Base-by-base conservation (phyloP, 208 protist genomes). In the Wallacemonas sp. region DNA sequence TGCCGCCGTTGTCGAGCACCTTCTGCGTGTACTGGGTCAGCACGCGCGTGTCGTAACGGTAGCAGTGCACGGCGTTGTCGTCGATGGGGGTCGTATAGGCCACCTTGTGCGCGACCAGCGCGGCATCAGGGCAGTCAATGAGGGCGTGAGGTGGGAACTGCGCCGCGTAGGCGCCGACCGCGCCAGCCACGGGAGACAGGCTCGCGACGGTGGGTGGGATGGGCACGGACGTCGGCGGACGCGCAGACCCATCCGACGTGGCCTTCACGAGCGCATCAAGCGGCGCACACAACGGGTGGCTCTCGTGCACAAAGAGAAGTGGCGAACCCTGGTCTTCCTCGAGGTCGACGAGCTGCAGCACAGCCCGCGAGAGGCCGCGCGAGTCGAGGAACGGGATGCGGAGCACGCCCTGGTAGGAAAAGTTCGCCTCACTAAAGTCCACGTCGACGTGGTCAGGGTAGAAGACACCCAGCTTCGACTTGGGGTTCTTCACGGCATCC, bases 371-470 rank as follows among this genome's bases (percentile, higher is more conserved):
- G 34, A 96, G 75, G 14, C 68, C 54, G 29, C 77, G 57, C 65
- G 68, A 80, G 76, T 96, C 74, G 54, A 95, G 90, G 81, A 97
- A 97, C 8, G 92, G 92, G 14, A 97, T 78, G 61, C 81, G 87
- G 49, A 92, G 67, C 21, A 97, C 86, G 36, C 91, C 92, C 58
- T 98, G 91, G 73, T 98, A 99, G 5, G 90, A 87, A 46, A 94
- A 97, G 65, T 88, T 87, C 34, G 97, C 97, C 65, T 98, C 98
- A 70, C 98, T 98, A 47, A 98, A 83, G 84, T 99, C 98, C 1
- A 99, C 73, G 26, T 87, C 77, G 52, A 99, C 98, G 21, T 91
- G 80, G n/a, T 76, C 83, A 17, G 99, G 99, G 87, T 99, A 99
- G 70, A 99, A 99, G 24, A 91, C 70, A 23, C 86, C 81, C n/a